Conservation (phyloP, 495 filamentous ascomycete species). For the Annulohypoxylon maeteangense region DNA sequence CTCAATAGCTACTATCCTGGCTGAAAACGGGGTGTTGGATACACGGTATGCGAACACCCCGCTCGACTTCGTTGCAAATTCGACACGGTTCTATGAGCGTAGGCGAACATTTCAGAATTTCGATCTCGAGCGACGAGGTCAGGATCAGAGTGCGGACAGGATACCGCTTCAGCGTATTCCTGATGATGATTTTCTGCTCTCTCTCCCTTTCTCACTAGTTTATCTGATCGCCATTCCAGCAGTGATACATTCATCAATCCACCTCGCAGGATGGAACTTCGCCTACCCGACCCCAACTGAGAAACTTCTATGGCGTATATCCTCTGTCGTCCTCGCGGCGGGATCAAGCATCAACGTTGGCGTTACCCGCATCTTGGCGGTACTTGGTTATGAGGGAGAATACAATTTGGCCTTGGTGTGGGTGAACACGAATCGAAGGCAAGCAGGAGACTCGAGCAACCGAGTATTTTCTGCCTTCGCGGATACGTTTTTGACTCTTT, state of each 20-base stretch:
- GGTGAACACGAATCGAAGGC: neutral
- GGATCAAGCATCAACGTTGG: neutral
- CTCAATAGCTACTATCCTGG: neutral
- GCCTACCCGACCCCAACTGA: neutral
- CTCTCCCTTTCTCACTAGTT: neutral
- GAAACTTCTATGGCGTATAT: neutral
- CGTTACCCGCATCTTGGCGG: neutral
- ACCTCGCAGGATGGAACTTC: neutral
- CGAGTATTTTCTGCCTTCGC: neutral
- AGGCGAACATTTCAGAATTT: neutral
- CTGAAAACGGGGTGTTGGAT: neutral
- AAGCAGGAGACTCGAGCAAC: neutral
- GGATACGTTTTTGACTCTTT: neutral
- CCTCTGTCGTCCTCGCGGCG: neutral
- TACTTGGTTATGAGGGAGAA: neutral
- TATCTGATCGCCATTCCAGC: neutral
- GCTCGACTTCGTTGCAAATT: neutral
- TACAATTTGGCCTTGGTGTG: neutral
- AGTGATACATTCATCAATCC: neutral
- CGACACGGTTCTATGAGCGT: neutral
- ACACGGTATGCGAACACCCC: neutral
- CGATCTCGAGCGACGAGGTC: neutral
- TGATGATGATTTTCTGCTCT: neutral
- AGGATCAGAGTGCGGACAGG: neutral
- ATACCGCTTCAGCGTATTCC: neutral